A percentile compares a stretch with the other conserved stretches of the same genome.
Evolutionary conservation across 495 filamentous ascomycete genomes (phyloP).

Genomic region (Amphirosellinia nigrospora): DNA sequence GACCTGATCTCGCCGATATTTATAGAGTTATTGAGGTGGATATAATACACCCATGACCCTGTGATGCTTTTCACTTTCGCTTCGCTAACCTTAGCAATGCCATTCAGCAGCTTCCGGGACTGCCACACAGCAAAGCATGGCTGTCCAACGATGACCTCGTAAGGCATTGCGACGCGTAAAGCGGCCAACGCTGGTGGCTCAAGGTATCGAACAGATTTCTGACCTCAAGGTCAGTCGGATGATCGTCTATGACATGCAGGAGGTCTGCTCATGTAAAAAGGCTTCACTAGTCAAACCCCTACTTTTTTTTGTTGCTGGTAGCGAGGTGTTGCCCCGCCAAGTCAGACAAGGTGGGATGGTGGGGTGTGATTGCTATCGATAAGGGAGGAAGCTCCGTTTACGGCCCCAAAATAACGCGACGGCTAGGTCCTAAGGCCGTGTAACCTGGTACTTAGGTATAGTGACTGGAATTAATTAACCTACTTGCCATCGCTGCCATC

Average conservation of each 20-base stretch:
- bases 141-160: conserved; percentile 50
- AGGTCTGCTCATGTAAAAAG: not conserved
- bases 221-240: conserved; percentile 4
- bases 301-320: not conserved
- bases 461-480: no score
- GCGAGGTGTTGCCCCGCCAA: conserved; percentile 21
- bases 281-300: not conserved
- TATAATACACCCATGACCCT: conserved; percentile 60
- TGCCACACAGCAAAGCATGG: conserved; percentile 59
- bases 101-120: conserved; percentile 54
- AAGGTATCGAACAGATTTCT: not conserved
- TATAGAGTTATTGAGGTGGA: conserved; percentile 41
- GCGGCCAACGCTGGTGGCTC: conserved; percentile 18
- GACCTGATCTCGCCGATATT: conserved; percentile 35
- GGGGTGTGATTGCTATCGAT: conserved; percentile 22
- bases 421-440: no score
- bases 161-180: conserved; percentile 37
- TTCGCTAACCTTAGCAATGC: conserved; percentile 51
- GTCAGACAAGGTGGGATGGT: conserved; percentile 19
- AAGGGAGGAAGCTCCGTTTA: conserved; percentile 9
- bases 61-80: conserved; percentile 49
- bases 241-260: conserved; percentile 6
- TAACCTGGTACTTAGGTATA: no score
- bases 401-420: no score
- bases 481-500: no score